Base-by-base conservation (phyloP, 441 rosid genomes). In the Adansonia rubrostipa region DNA sequence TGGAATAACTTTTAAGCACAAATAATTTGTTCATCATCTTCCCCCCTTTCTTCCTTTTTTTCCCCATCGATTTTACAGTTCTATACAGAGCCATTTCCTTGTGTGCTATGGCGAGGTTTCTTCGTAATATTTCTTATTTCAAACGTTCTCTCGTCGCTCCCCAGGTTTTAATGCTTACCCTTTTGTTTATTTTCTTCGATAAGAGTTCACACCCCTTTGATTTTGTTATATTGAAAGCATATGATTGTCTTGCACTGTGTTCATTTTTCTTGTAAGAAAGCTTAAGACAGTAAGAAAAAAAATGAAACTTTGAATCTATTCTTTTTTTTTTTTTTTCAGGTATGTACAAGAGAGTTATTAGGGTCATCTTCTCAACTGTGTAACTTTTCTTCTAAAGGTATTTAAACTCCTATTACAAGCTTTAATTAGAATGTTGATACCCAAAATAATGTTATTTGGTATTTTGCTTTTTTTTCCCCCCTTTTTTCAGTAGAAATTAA, bases 341-440 rank as follows among this genome's bases (percentile, higher is more conserved):
- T 86, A 45, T 60, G 79, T 17, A 81, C 81, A 77, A 76, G 84
- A 74, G 89, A 83, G 57, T 70, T 88, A 11, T 74, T 89, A 75
- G 92, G 90, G 22, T 71, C 90, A 60, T 84, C 88, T 82, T 75
- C 88, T 80, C 93, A 86, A 77, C 66, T 82, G 15, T 82, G 89
- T 58, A 77, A 85, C 84, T 91, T 82, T 79, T 83, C 99, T 14
- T 84, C 95, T 20, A 93, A 90, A 90, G 94, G 97, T 95, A 68
- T 22, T 75, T 11, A 54, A 42, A 51, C 50, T 56, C 45, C 15
- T 42, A 14, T 33, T 40, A 4, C 63, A n/a, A 9, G 47, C 71
- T 53, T 14, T 36, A 11, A 11, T 53, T 50, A 13, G 22, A 76
- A 51, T 76, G 50, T 7, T 76, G 77, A 13, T 60, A 15, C 24